phyloP scores from a whole-genome alignment of 2,329 filamentous ascomycete genomes.

The Mycosphaerella arachidis region DNA sequence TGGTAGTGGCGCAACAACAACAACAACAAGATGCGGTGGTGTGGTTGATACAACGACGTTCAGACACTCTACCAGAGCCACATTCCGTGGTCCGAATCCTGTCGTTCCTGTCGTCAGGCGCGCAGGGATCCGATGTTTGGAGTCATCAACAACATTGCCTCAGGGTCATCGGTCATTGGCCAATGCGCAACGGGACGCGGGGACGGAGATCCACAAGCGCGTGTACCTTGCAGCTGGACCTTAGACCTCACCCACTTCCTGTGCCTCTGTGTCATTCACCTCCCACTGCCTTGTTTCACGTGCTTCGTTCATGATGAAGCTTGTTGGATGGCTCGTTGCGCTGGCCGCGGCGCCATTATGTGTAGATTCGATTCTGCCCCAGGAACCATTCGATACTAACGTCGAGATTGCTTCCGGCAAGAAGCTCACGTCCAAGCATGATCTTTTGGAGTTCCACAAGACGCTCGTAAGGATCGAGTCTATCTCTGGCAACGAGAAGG shows the following conservation, averaged over 20 bases:
- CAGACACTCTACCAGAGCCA: neutral
- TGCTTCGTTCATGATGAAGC: neutral
- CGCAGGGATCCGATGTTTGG: neutral
- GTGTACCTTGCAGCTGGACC: neutral
- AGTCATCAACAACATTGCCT: neutral
- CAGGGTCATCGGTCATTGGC: neutral
- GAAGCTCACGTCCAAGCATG: conserved; percentile 27
- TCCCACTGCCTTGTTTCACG: neutral
- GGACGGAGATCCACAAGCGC: neutral
- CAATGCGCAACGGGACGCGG: too few relatives aligned
- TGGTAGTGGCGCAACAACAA: neutral
- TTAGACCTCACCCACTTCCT: neutral
- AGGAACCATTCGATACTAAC: conserved; percentile 7
- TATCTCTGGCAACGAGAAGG: conserved; percentile 63
- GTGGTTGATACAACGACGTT: neutral
- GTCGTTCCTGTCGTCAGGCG: neutral
- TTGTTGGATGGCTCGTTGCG: neutral
- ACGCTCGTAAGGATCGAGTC: conserved; percentile 71
- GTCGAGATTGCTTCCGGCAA: conserved; percentile 2
- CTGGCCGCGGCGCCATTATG: conserved; percentile 2
- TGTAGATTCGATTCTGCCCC: conserved; percentile 6
- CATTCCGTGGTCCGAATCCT: neutral
- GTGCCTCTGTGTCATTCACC: neutral
- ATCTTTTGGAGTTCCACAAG: conserved; percentile 68
- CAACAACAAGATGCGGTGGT: neutral